Conservation (phyloP, 106 monocot species). For the Phalaenopsis equestris region DNA sequence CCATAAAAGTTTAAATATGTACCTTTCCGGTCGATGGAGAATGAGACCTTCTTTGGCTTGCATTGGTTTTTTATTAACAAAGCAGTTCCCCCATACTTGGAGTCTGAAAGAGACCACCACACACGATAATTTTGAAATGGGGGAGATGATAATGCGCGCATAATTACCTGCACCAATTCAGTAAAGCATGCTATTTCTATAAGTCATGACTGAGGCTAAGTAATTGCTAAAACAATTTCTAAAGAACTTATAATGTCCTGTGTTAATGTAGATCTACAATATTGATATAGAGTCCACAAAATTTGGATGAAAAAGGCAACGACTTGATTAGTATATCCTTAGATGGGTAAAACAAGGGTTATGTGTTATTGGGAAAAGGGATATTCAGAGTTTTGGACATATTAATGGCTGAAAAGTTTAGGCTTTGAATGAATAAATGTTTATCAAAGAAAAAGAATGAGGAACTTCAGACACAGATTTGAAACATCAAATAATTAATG, state of each 20-base stretch:
- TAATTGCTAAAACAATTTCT: neutral
- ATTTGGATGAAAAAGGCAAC: too few species aligned
- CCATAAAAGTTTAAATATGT: conserved; percentile 7
- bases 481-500: too few species aligned
- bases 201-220: neutral
- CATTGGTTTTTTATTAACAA: conserved; percentile 76
- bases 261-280: neutral
- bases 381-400: too few species aligned
- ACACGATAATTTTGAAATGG: conserved; percentile 69
- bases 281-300: neutral
- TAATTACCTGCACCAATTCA: conserved; percentile 37
- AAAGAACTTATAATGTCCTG: neutral
- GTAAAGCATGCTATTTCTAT: neutral
- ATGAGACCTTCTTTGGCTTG: conserved; percentile 70
- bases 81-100: conserved; percentile 94
- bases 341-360: too few species aligned
- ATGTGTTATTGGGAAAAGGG: too few species aligned
- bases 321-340: too few species aligned
- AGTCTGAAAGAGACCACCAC: conserved; percentile 99
- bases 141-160: conserved; percentile 63
- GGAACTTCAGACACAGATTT: too few species aligned
- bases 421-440: too few species aligned
- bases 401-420: too few species aligned
- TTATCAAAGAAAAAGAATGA: too few species aligned
- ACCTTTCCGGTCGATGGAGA: conserved; percentile 58